Conservation (phyloP, 352 stramenopile species). For the Phytophthora syringae region DNA sequence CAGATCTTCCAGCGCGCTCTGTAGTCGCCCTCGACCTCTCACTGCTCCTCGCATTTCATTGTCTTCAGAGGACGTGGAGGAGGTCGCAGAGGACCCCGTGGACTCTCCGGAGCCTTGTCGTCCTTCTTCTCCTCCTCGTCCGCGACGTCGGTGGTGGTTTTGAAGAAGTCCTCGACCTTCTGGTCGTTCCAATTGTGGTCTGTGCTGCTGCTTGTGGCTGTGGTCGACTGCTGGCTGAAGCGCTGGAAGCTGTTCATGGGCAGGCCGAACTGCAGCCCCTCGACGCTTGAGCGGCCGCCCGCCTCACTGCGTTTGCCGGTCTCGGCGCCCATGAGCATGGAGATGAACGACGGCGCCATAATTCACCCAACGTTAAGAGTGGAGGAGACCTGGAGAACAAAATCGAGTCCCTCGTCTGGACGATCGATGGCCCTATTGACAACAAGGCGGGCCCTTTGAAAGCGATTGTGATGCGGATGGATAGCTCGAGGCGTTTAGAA, state of each 20-base stretch:
- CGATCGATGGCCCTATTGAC: not conserved
- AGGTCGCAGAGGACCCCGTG: conserved; percentile 34
- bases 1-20: conserved; percentile 28
- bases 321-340: conserved; percentile 56
- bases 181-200: conserved; percentile 53
- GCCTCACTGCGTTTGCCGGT: conserved; percentile 18
- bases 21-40: conserved; percentile 20
- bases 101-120: conserved; percentile 42
- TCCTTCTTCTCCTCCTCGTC: conserved; percentile 45
- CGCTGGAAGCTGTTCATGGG: conserved; percentile 32
- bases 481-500: conserved; percentile 16
- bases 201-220: conserved; percentile 5
- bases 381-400: too few species aligned
- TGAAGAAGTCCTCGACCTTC: conserved; percentile 69
- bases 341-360: conserved; percentile 72
- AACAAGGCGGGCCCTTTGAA: conserved; percentile 14
- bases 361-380: conserved; percentile 22
- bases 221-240: conserved; percentile 22
- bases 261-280: conserved; percentile 45
- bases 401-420: too few species aligned
- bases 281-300: conserved; percentile 14
- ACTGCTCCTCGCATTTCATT: conserved; percentile 9
- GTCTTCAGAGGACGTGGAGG: conserved; percentile 41
- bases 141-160: too few species aligned
- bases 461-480: conserved; percentile 1